Base-by-base conservation (phyloP, 2,329 filamentous ascomycete genomes). In the Fusarium nygamai region DNA sequence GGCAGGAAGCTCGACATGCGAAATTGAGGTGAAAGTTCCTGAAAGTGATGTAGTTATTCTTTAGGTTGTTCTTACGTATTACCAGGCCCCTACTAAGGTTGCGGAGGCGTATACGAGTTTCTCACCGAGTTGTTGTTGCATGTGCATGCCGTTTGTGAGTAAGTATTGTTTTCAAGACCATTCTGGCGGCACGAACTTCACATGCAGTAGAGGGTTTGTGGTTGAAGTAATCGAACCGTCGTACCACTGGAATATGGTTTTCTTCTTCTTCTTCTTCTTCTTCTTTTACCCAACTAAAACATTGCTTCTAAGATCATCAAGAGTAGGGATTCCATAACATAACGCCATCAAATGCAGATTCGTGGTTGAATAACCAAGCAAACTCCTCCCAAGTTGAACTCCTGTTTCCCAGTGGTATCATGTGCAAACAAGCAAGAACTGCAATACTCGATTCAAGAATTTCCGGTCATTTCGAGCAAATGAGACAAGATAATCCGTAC, bases 241-340 rank as follows among this genome's bases (percentile, higher is more conserved):
- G 48, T 54, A 73, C 51, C 51, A 73, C 65, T 73, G 41, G 24
- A 62, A 66, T 44, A 61, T 24, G 38, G 24, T 20, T 22, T 36
- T 31, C 3, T 20, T 24, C 31, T 51, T 34, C 14, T 34, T 34
- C 16, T 36, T 29, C 4, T 13, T n/a, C 29, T 51, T 48, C 22
- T 24, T 51, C 31, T 47, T 44, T 61, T 22, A 59, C 6, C 22
- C 24, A 33, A 56, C 48, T 58, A 31, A 11, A 20, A 33, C 33
- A 38, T 44, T 58, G 29, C 38, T 58, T 34, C 27, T 22, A 47
- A 43, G 17, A 50, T 34, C 39, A 41, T 65, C 46, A 39, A 61
- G 72, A 74, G 71, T 74, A 60, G 71, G 53, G 71, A 69, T 74
- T 64, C 24, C 31, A 19, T 59, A 17, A 53, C 22, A 38, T 58